phyloP scores from a whole-genome alignment of 257 asterid species.

The Solanum etuberosum region DNA sequence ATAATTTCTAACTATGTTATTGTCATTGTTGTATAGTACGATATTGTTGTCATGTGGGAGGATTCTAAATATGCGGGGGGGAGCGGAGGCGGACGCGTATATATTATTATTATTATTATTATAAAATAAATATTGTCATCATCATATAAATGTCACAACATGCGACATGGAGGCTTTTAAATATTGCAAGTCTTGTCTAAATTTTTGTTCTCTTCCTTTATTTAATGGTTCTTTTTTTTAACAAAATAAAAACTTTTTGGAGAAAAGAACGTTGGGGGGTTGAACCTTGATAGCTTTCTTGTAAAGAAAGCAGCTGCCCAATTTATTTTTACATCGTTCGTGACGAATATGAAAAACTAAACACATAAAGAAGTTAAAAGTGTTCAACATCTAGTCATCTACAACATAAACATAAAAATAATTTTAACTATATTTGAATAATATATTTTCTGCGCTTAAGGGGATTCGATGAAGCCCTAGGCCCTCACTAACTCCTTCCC shows the following conservation, averaged over 20 bases:
- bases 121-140: background rate
- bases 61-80: background rate
- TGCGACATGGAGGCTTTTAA: background rate
- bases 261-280: background rate
- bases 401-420: no score
- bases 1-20: background rate
- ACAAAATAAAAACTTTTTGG: background rate
- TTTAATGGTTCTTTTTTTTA: background rate
- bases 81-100: background rate
- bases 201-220: background rate
- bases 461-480: no score
- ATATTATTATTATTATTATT: no score
- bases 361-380: accelerated
- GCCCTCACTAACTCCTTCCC: no score
- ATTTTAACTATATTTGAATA: no score
- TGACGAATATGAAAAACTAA: no score
- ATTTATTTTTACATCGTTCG: background rate
- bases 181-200: background rate
- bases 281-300: background rate
- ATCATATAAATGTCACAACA: background rate
- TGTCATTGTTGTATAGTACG: background rate
- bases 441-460: no score
- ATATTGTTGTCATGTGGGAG: background rate
- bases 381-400: no score
- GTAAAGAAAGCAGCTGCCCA: background rate